These are phyloP conservation scores for Ophiostoma tasmaniense DNA, from an alignment of 2,329 filamentous ascomycete species.

Conservation along the genomic window DNA sequence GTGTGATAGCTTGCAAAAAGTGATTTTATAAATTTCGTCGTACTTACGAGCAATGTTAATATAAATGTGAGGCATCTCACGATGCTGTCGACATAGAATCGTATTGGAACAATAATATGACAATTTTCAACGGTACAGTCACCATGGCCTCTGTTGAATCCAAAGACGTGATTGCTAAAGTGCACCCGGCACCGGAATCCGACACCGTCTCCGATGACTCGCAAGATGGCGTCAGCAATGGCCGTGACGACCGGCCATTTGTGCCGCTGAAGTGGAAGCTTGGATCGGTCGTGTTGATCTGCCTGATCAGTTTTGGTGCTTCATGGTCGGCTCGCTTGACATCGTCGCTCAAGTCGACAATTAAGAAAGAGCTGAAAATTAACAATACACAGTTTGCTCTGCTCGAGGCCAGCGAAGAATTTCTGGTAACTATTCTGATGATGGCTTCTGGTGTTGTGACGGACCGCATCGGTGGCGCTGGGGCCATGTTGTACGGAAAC, in stretches of 20 bases:
- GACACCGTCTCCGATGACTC: neutral
- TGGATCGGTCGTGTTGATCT: neutral
- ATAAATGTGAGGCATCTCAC: neutral
- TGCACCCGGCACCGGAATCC: neutral
- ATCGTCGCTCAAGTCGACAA: neutral
- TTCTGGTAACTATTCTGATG: neutral
- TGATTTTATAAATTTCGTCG: neutral
- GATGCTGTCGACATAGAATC: neutral
- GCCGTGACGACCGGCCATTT: neutral
- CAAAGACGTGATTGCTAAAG: neutral
- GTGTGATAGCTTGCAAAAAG: neutral
- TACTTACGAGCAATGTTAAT: neutral
- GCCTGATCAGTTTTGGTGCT: constrained; percentile 2
- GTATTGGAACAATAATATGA: neutral
- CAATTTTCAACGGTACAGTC: neutral
- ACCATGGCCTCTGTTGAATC: neutral
- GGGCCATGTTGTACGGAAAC: neutral
- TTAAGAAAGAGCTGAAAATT: neutral
- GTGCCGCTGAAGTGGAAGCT: constrained; percentile 4
- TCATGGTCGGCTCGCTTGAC: neutral
- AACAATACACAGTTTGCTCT: neutral
- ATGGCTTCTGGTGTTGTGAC: neutral
- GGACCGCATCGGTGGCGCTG: constrained; percentile 1
- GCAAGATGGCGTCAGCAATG: neutral
- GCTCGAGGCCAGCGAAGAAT: constrained; percentile 2